phyloP scores from a whole-genome alignment of 345 rosid species.

The Gossypioides kirkii region DNA sequence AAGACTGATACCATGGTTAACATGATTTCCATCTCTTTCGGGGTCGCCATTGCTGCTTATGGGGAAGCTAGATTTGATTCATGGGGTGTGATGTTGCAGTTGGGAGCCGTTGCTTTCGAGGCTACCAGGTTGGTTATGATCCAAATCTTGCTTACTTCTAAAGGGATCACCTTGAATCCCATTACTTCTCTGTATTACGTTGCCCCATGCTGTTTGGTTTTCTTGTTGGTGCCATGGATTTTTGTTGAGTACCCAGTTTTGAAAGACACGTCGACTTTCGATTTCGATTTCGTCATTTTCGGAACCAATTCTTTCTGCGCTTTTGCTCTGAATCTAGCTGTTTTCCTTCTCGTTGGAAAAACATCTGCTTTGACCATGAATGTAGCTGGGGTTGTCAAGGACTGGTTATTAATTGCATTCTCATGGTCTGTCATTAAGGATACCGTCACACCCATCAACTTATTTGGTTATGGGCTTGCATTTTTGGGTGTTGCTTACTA shows the following conservation, averaged over 20 bases:
- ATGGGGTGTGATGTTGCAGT: constrained; percentile 83
- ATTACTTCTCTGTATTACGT: constrained; percentile 80
- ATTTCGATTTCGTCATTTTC: constrained; percentile 76
- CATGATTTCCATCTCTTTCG: constrained; percentile 90
- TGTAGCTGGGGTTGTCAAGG: constrained; percentile 97
- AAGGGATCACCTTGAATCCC: constrained; percentile 78
- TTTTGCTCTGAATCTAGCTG: constrained; percentile 87
- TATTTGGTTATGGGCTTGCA: constrained; percentile 84
- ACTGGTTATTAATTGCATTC: constrained; percentile 90
- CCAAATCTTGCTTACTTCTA: constrained; percentile 85
- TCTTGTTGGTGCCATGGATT: constrained; percentile 82
- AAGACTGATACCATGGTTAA: constrained; percentile 74
- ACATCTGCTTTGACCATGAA: constrained; percentile 97
- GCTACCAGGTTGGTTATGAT: constrained; percentile 88
- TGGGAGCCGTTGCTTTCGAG: constrained; percentile 90
- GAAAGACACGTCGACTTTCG: constrained; percentile 71
- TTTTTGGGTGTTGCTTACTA: constrained; percentile 91
- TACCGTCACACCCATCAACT: constrained; percentile 79
- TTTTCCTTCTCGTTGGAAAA: constrained; percentile 90
- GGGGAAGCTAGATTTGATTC: constrained; percentile 88
- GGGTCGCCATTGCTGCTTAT: constrained; percentile 84
- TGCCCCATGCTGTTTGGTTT: constrained; percentile 80
- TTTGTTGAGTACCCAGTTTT: constrained; percentile 73
- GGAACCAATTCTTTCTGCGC: constrained; percentile 92
- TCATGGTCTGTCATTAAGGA: constrained; percentile 98